Base-by-base conservation (phyloP, 1,284 basidiomycete species). In the Cryptococcus sp. region DNA sequence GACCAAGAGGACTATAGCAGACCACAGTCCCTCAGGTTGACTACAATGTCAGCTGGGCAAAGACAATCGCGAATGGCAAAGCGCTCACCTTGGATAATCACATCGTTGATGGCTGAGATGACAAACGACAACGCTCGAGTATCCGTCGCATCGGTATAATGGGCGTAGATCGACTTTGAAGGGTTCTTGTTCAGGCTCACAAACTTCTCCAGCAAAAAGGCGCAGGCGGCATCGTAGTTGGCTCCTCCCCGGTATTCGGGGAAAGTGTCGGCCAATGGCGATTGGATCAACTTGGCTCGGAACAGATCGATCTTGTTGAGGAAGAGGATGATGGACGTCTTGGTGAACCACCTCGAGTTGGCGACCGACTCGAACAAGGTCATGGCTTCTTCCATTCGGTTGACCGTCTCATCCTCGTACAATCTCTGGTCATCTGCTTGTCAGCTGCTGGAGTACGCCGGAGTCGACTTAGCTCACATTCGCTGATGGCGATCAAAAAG, bases 251-350 rank as follows among this genome's bases (percentile, higher is more conserved):
- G 73, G 74, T 83, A 90, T 23, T 76, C 75, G 12, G 88, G 86
- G 82, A 97, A 97, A 75, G 90, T 94, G 69, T 88, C 82, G 23
- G 80, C 80, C 47, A 97, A 69, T 2, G 92, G 92, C 43, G 89
- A 93, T 47, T 82, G 77, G 1, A 87, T 86, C 5, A 97, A 79
- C 72, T 97, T 97, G 71, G 92, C 89, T 14, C 87, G 85, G 75
- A 98, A 97, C 48, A 97, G 76, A 74, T 97, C 93, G 68, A 95
- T 95, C 81, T 94, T 93, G 81, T 94, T 92, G 59, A 92, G 74
- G 82, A 92, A 91, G 34, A 75, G 63, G 65, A 75, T 75, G 54
- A 76, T 67, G 12, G 69, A 71, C 32, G 69, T 69, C 46, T 68
- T 68, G 52, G 60, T 65, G 58, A 71, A 71, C 68, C 68, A 71